phyloP scores from a whole-genome alignment of 441 rosid genomes.

The Arabidopsis lyrata region DNA sequence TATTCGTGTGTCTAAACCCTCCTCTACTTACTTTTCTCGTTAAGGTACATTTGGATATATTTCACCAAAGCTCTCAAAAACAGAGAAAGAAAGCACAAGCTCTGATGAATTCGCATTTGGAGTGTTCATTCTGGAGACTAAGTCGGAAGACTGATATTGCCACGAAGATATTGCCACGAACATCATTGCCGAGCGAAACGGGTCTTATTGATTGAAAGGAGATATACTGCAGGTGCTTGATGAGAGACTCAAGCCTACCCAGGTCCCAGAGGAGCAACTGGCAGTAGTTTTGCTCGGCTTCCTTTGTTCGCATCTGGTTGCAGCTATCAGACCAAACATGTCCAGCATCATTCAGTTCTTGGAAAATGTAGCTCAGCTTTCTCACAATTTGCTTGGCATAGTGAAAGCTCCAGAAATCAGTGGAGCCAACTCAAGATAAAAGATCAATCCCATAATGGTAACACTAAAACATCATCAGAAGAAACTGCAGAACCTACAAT shows the following conservation, averaged over 20 bases:
- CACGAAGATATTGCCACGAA: too few relatives aligned
- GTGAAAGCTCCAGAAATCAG: background rate
- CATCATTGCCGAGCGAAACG: background rate
- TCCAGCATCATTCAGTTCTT: background rate
- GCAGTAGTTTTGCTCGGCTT: background rate
- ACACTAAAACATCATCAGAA: background rate
- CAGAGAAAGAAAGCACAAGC: constrained; percentile 1
- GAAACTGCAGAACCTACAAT: background rate
- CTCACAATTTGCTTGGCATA: background rate
- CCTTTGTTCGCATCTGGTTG: background rate
- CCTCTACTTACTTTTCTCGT: background rate
- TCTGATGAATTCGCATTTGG: too few relatives aligned
- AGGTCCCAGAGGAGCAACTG: background rate
- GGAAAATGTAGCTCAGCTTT: background rate
- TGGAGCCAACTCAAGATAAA: background rate
- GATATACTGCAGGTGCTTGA: background rate
- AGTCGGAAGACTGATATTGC: too few relatives aligned
- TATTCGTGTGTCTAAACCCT: too few relatives aligned
- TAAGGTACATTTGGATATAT: background rate
- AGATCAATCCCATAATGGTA: constrained; percentile 7
- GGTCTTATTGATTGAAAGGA: background rate
- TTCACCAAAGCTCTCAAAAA: background rate
- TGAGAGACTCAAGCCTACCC: background rate
- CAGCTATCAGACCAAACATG: constrained; percentile 3
- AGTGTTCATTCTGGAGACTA: too few relatives aligned